Conservation (phyloP, 2,329 filamentous ascomycete genomes). For the Trichophyton mentagrophytes region DNA sequence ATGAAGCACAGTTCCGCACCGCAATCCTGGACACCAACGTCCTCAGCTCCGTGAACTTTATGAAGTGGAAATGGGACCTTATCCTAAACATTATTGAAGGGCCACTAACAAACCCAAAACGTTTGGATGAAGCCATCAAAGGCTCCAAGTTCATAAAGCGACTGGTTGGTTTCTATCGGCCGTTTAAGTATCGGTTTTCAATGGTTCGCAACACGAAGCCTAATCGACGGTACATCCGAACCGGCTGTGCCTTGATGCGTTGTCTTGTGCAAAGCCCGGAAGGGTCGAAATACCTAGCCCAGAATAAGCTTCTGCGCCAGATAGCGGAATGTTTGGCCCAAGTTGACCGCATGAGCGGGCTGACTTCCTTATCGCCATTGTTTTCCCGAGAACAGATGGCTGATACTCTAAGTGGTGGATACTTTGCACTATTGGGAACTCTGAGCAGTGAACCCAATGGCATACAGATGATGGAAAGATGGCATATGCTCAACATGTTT, state of each 20-base stretch:
- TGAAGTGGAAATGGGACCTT: slow-evolving; percentile 96
- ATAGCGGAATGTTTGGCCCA: slow-evolving; percentile 93
- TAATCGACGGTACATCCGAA: slow-evolving; percentile 85
- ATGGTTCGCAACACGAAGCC: slow-evolving; percentile 80
- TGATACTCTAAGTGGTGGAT: slow-evolving; percentile 81
- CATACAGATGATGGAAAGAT: slow-evolving; percentile 78
- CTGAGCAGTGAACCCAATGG: slow-evolving; percentile 73
- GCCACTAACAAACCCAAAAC: slow-evolving; percentile 76
- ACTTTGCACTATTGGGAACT: slow-evolving; percentile 83
- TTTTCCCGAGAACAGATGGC: slow-evolving; percentile 75
- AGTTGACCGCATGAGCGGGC: slow-evolving; percentile 65
- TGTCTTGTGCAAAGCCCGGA: slow-evolving; percentile 75
- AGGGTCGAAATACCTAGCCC: slow-evolving; percentile 70
- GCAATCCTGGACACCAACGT: slow-evolving; percentile 64
- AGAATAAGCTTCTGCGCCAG: slow-evolving; percentile 87
- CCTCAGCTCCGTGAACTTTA: slow-evolving; percentile 74
- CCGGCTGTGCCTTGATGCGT: slow-evolving; percentile 77
- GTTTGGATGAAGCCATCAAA: slow-evolving; percentile 85
- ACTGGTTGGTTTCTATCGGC: slow-evolving; percentile 84
- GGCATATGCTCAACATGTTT: slow-evolving; percentile 99
- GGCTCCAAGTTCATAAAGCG: slow-evolving; percentile 94
- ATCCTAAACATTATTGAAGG: slow-evolving; percentile 87
- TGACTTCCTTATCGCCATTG: slow-evolving; percentile 64
- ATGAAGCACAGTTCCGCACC: slow-evolving; percentile 50
- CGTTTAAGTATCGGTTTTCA: slow-evolving; percentile 92